Evolutionary conservation across 1,139 yeast species (phyloP).

Genomic region (Candida sp.): DNA sequence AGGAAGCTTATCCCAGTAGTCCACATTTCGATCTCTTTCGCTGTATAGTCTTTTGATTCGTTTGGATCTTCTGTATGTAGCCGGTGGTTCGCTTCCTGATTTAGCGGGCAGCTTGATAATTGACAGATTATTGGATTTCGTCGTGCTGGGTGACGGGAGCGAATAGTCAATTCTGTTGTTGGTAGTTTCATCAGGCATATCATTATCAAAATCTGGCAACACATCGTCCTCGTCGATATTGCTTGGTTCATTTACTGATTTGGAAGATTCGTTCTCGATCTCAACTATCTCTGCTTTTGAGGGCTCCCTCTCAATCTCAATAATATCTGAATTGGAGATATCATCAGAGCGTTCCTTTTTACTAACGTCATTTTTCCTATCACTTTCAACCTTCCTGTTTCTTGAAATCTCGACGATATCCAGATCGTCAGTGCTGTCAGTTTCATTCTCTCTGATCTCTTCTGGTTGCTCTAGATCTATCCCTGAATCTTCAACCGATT

Average conservation of each 20-base stretch:
- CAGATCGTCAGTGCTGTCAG: neutral
- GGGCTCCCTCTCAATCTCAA: too few species aligned
- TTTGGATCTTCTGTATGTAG: conserved; percentile 7
- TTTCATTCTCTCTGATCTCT: neutral
- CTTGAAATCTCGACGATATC: neutral
- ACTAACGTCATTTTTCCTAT: neutral
- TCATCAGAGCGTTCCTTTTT: too few species aligned
- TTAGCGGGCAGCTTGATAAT: neutral
- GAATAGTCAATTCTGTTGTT: conserved; percentile 55
- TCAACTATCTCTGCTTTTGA: neutral
- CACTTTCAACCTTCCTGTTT: neutral
- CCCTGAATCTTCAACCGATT: neutral
- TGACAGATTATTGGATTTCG: conserved; percentile 42
- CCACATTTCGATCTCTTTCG: conserved; percentile 24
- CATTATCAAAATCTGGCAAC: neutral
- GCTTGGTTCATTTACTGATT: neutral
- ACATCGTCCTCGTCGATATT: neutral
- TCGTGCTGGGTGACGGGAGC: conserved; percentile 95
- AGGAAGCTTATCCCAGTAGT: conserved; percentile 28
- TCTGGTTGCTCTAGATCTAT: neutral
- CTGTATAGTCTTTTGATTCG: conserved; percentile 3
- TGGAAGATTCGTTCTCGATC: neutral
- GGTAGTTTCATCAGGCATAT: neutral
- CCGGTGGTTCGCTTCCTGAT: neutral
- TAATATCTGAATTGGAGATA: too few species aligned